Conservation (phyloP, 2,329 filamentous ascomycete genomes). For the Sclerotinia subarctica region DNA sequence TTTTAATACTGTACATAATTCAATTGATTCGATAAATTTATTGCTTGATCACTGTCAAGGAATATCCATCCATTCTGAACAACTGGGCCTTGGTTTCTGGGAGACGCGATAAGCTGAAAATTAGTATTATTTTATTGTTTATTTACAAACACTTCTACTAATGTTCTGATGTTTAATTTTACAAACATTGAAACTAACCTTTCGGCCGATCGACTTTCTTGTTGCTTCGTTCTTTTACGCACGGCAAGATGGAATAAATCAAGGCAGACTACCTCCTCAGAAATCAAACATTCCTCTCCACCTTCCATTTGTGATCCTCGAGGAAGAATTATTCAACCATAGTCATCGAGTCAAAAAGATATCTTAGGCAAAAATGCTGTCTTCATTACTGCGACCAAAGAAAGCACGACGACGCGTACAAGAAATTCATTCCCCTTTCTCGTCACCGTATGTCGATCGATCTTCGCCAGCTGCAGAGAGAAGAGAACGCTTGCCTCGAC, state of each 20-base stretch:
- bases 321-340: neutral
- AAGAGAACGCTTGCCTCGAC: slow-evolving; percentile 27
- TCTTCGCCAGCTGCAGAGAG: slow-evolving; percentile 31
- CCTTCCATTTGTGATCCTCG: neutral
- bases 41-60: slow-evolving; percentile 14
- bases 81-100: neutral
- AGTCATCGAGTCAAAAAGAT: neutral
- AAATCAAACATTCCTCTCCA: neutral
- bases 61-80: slow-evolving; percentile 13
- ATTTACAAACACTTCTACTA: neutral
- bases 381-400: slow-evolving; percentile 39
- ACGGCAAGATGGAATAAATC: slow-evolving; percentile 3
- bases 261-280: neutral
- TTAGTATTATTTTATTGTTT: slow-evolving; percentile 2
- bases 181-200: neutral
- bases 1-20: slow-evolving; percentile 3
- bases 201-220: neutral
- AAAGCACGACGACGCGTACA: slow-evolving; percentile 35
- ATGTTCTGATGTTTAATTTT: neutral
- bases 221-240: neutral
- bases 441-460: slow-evolving; percentile 35
- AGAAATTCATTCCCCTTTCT: slow-evolving; percentile 36
- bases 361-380: slow-evolving; percentile 36
- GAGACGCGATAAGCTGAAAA: slow-evolving; percentile 16
- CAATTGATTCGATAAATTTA: neutral